phyloP scores from a whole-genome alignment of 2,329 filamentous ascomycete species.

The Domatiomyces catenatus region DNA sequence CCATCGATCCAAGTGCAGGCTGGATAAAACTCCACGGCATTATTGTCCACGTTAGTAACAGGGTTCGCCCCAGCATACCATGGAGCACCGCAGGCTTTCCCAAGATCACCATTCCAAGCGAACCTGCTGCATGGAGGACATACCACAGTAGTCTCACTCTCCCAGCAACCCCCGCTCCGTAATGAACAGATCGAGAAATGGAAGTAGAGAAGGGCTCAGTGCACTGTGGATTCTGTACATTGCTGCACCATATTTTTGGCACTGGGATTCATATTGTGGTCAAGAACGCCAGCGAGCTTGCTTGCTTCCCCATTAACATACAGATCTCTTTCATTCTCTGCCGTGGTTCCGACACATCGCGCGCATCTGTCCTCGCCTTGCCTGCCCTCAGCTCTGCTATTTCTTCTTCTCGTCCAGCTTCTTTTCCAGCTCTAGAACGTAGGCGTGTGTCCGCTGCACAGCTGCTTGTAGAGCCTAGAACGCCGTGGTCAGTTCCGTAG shows the following conservation, averaged over 20 bases:
- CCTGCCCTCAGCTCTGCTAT: slow-evolving; percentile 1
- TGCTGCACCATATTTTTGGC: neutral
- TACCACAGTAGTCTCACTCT: neutral
- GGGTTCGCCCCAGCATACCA: too few relatives aligned
- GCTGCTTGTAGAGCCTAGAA: slow-evolving; percentile 68
- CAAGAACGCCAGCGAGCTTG: neutral
- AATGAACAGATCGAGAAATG: neutral
- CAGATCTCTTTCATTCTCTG: neutral
- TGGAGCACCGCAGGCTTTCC: too few relatives aligned
- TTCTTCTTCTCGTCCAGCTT: slow-evolving; percentile 44
- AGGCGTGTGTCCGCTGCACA: slow-evolving; percentile 70
- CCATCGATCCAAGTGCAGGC: too few relatives aligned
- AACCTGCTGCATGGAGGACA: too few relatives aligned
- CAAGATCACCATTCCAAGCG: too few relatives aligned
- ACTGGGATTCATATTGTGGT: neutral
- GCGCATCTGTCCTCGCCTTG: neutral
- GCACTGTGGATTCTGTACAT: neutral
- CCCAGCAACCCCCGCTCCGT: neutral
- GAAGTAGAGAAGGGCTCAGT: neutral
- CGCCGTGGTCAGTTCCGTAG: neutral
- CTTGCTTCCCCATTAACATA: neutral
- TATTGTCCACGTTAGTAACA: too few relatives aligned
- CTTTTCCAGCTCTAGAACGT: slow-evolving; percentile 67
- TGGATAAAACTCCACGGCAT: too few relatives aligned
- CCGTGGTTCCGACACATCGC: neutral